Percentiles rank a stretch among this genome's conserved stretches.
phyloP scores from a whole-genome alignment of 2,329 filamentous ascomycete genomes.

The Diaporthe capsici region DNA sequence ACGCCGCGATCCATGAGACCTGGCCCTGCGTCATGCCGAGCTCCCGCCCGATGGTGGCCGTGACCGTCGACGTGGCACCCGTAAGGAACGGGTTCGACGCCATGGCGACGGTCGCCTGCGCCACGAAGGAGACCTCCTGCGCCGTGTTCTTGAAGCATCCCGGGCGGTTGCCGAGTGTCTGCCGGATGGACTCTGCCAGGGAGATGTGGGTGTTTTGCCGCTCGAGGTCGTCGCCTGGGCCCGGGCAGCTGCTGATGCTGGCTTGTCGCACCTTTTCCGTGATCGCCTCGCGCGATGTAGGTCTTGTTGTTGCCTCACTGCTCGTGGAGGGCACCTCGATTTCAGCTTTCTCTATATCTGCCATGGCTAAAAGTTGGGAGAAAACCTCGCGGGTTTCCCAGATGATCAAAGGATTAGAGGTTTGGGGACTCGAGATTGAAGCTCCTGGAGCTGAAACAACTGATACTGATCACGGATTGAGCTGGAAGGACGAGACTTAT shows the following conservation, averaged over 20 bases:
- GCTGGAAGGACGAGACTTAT: neutral
- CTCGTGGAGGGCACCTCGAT: neutral
- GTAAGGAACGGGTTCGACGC: constrained; percentile 72
- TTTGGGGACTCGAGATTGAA: neutral
- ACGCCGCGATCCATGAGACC: constrained; percentile 77
- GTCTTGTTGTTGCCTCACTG: constrained; percentile 26
- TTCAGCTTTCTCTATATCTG: neutral
- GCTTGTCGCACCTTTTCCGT: neutral
- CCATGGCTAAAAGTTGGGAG: neutral
- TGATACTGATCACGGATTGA: neutral
- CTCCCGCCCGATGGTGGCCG: constrained; percentile 71
- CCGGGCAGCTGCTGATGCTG: constrained; percentile 1
- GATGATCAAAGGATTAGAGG: neutral
- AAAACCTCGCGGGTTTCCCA: too few species aligned
- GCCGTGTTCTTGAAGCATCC: constrained; percentile 73
- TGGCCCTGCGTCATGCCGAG: constrained; percentile 75
- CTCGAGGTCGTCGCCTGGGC: neutral
- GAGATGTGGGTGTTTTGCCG: constrained; percentile 20
- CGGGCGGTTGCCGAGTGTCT: constrained; percentile 58
- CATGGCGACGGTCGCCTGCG: constrained; percentile 77
- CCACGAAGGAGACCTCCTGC: constrained; percentile 75
- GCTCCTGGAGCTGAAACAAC: neutral
- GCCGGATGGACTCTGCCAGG: constrained; percentile 40
- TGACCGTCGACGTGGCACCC: constrained; percentile 73
- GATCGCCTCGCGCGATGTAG: constrained; percentile 3